phyloP scores from a whole-genome alignment of 306 rosid genomes.

The Gleditsia sinensis region DNA sequence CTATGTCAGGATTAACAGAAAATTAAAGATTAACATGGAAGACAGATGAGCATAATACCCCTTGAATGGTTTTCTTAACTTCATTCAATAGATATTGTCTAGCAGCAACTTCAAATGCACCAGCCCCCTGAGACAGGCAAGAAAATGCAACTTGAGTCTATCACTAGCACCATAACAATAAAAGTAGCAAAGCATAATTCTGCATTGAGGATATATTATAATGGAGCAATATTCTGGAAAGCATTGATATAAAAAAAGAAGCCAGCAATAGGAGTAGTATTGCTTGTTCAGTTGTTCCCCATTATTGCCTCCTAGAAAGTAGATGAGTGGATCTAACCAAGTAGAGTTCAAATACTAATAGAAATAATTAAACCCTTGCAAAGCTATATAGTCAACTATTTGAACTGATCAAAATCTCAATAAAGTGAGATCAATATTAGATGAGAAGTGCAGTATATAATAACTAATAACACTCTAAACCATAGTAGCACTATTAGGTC shows the following conservation, averaged over 20 bases:
- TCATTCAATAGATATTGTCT: conserved; percentile 79
- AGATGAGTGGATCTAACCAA: background rate
- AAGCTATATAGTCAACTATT: background rate
- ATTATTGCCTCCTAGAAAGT: conserved; percentile 1
- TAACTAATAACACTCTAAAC: background rate
- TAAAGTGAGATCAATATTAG: background rate
- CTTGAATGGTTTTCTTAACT: conserved; percentile 92
- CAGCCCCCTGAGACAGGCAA: conserved; percentile 76
- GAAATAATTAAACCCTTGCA: background rate
- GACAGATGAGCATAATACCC: conserved; percentile 58
- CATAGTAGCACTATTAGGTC: background rate
- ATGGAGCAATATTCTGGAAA: conserved; percentile 5
- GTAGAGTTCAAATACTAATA: conserved; percentile 4
- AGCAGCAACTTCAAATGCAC: conserved; percentile 98
- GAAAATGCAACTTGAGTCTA: conserved; percentile 22
- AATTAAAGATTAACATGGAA: conserved; percentile 1
- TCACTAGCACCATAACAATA: conserved; percentile 26
- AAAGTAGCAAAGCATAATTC: conserved; percentile 21
- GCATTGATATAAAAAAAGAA: background rate
- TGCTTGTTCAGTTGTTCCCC: background rate
- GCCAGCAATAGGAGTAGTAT: background rate
- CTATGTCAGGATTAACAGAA: background rate
- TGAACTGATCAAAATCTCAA: background rate
- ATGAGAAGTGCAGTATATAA: conserved; percentile 4
- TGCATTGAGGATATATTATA: background rate